phyloP scores from a whole-genome alignment of 176 grass and related monocot species.

The Hsuehochloa calcarea region DNA sequence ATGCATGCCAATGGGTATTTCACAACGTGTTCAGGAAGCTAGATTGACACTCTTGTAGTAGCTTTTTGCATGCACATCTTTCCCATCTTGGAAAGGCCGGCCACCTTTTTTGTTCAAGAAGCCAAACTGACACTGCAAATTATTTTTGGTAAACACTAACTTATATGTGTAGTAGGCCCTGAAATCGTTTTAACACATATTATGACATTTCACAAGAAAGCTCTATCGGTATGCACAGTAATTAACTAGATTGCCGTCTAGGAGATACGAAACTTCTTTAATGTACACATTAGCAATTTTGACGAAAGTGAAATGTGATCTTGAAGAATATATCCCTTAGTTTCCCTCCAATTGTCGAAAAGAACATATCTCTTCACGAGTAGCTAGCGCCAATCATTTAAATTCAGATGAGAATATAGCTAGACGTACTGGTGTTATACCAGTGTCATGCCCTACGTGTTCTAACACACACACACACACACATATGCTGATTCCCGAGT shows the following conservation, averaged over 20 bases:
- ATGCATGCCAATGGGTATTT: slow-evolving; percentile 12
- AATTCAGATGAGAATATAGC: neutral
- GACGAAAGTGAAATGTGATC: neutral
- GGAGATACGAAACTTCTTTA: neutral
- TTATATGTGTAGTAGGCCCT: neutral
- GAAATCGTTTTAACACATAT: neutral
- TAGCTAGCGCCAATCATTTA: neutral
- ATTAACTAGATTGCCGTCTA: neutral
- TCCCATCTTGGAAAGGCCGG: neutral
- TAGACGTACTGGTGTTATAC: slow-evolving; percentile 22
- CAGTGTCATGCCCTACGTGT: slow-evolving; percentile 5
- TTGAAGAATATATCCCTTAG: neutral
- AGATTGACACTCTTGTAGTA: neutral
- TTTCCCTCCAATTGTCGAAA: slow-evolving; percentile 18
- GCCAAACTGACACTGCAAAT: neutral
- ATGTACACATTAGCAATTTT: neutral
- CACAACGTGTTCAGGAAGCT: slow-evolving; percentile 24
- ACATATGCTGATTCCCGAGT: no score
- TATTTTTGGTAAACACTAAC: neutral
- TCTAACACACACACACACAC: no score
- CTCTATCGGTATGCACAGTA: neutral
- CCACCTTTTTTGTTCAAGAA: neutral
- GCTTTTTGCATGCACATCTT: slow-evolving; percentile 13
- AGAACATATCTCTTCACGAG: neutral
- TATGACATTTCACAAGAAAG: neutral